phyloP scores from a whole-genome alignment of 176 grass and related monocot species.

The Oryza officinalis region DNA sequence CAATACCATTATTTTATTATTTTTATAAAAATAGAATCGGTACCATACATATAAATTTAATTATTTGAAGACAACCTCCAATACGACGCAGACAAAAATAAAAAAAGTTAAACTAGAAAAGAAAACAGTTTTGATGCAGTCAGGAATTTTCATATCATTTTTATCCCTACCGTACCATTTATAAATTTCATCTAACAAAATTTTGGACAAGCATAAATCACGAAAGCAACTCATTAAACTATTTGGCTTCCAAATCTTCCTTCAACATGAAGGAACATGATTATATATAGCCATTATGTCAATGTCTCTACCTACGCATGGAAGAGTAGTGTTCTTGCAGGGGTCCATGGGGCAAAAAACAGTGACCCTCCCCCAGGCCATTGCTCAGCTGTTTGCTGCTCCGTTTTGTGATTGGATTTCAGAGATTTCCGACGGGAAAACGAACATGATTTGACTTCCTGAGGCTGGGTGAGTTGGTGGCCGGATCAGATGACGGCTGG shows the following conservation, averaged over 20 bases:
- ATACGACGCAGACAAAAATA: too few species aligned
- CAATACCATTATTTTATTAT: too few species aligned
- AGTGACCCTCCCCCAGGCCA: background rate
- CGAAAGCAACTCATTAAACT: background rate
- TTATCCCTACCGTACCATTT: too few species aligned
- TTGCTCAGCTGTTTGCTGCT: background rate
- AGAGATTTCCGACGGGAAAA: background rate
- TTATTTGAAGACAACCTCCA: too few species aligned
- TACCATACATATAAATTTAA: too few species aligned
- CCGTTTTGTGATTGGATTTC: background rate
- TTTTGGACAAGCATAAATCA: background rate
- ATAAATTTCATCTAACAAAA: background rate
- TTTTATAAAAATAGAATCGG: too few species aligned
- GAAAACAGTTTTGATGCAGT: too few species aligned
- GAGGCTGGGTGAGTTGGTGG: background rate
- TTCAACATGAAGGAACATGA: background rate
- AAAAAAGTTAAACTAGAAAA: too few species aligned
- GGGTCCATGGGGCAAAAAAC: background rate
- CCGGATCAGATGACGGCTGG: background rate
- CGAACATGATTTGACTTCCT: background rate
- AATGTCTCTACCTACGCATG: background rate
- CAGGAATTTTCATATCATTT: too few species aligned
- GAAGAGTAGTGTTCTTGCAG: background rate
- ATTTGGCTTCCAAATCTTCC: background rate
- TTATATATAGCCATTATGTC: background rate